phyloP scores from a whole-genome alignment of 148 eudicot genomes.

The Diospyros lotus region DNA sequence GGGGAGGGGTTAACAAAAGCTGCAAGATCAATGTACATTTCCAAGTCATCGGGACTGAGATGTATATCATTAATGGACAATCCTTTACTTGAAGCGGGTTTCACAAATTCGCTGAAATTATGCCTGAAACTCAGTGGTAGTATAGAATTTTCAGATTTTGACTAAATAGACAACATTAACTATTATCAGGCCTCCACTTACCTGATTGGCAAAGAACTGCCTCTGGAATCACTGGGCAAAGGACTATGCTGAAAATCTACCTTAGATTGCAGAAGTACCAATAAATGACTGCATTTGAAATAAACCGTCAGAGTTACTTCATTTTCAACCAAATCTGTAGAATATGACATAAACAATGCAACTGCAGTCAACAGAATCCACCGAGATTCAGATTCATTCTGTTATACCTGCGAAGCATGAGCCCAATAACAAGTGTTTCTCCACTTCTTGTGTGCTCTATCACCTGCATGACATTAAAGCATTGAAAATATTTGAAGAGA shows the following conservation, averaged over 20 bases:
- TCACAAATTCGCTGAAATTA: constrained; percentile 83
- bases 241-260: constrained; percentile 97
- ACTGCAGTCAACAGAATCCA: background rate
- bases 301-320: constrained; percentile 2
- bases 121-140: constrained; percentile 53
- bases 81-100: constrained; percentile 93
- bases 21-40: constrained; percentile 98
- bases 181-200: constrained; percentile 22
- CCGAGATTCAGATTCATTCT: background rate
- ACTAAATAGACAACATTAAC: background rate
- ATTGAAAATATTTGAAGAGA: background rate
- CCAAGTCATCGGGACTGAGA: constrained; percentile 76
- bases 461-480: constrained; percentile 45
- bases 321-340: constrained; percentile 6
- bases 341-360: constrained; percentile 8
- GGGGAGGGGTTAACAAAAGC: constrained; percentile 92
- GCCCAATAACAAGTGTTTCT: constrained; percentile 83
- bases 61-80: constrained; percentile 71
- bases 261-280: constrained; percentile 96
- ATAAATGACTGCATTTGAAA: constrained; percentile 65
- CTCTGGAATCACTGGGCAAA: constrained; percentile 71
- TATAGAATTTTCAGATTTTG: background rate
- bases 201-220: constrained; percentile 82
- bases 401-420: constrained; percentile 80
- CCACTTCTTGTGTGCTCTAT: constrained; percentile 87